Percentiles rank a stretch among this genome's conserved stretches.
Evolutionary conservation across 805 yeast species (phyloP).

Genomic region (Myxozyma neotropica): DNA sequence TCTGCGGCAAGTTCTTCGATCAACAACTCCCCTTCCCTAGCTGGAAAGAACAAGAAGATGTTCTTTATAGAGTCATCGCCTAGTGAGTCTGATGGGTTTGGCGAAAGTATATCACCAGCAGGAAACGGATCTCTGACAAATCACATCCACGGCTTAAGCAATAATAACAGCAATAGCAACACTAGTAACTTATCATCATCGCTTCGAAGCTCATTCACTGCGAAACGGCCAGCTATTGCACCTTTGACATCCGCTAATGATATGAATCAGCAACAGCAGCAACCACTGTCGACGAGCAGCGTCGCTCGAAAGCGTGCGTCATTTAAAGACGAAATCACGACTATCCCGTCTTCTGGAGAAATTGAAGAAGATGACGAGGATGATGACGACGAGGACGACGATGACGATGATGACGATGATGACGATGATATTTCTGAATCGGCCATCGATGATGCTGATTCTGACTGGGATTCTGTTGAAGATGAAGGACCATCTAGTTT

Average conservation of each 20-base stretch:
- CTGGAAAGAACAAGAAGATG: conserved; percentile 38
- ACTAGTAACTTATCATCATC: not conserved
- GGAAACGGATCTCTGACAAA: not conserved
- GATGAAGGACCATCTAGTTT: conserved; percentile 39
- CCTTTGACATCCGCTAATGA: not conserved
- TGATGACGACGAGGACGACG: conserved; percentile 20
- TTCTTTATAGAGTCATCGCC: conserved; percentile 47
- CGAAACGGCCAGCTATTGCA: conserved; percentile 1
- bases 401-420: conserved; percentile 24
- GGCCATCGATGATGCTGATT: conserved; percentile 40
- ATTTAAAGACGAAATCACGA: conserved; percentile 25
- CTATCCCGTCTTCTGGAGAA: conserved; percentile 23
- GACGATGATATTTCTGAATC: conserved; percentile 30
- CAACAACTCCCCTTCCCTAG: not conserved
- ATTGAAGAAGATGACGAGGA: conserved; percentile 16
- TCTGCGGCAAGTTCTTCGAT: not conserved
- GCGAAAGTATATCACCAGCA: conserved; percentile 34
- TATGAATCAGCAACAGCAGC: too few relatives aligned
- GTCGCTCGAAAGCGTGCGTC: conserved; percentile 28
- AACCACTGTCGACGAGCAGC: not conserved
- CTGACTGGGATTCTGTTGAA: conserved; percentile 47
- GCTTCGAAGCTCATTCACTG: conserved; percentile 16
- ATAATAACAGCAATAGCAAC: not conserved
- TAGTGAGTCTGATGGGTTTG: conserved; percentile 41
- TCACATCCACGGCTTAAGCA: too few relatives aligned